Evolutionary conservation across 2,329 filamentous ascomycete species (phyloP).

Genomic region (Zelopaecilomyces penicillatus): DNA sequence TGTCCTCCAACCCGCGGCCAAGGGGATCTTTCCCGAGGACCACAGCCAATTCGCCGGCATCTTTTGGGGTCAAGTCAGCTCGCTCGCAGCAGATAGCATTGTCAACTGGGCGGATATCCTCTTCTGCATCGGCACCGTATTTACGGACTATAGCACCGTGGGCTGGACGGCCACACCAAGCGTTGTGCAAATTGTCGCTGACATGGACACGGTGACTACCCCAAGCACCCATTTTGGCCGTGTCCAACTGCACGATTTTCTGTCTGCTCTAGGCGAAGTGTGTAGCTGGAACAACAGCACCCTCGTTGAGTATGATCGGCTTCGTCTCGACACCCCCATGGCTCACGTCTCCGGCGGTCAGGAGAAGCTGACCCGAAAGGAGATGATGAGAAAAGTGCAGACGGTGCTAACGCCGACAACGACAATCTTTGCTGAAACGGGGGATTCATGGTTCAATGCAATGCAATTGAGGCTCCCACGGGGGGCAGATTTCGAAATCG

Average conservation of each 20-base stretch:
- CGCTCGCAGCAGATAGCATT: conserved; percentile 3
- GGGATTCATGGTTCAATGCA: conserved; percentile 9
- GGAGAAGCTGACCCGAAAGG: conserved; percentile 5
- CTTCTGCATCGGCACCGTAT: conserved; percentile 4
- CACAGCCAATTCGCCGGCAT: conserved; percentile 8
- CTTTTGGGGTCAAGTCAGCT: conserved; percentile 9
- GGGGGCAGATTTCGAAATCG: conserved; percentile 9
- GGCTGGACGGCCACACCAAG: conserved; percentile 8
- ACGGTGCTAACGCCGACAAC: conserved; percentile 3
- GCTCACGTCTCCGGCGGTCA: conserved; percentile 1
- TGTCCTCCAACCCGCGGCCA: conserved; percentile 7
- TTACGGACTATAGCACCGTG: conserved; percentile 10
- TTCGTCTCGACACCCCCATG: neutral
- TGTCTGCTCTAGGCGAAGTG: conserved; percentile 1
- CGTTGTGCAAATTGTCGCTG: conserved; percentile 2
- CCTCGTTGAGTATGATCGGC: conserved; percentile 2
- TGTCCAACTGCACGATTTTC: conserved; percentile 6
- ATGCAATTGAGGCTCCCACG: conserved; percentile 6
- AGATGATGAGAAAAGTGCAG: conserved; percentile 4
- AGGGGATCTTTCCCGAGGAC: conserved; percentile 8
- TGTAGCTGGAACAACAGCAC: conserved; percentile 5
- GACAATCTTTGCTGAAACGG: conserved; percentile 9
- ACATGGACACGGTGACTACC: conserved; percentile 3
- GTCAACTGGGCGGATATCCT: conserved; percentile 5
- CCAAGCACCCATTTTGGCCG: conserved; percentile 1